Percentiles rank a stretch among this genome's conserved stretches.
phyloP scores from a whole-genome alignment of 805 yeast species.

The Schwanniomyces sp. region DNA sequence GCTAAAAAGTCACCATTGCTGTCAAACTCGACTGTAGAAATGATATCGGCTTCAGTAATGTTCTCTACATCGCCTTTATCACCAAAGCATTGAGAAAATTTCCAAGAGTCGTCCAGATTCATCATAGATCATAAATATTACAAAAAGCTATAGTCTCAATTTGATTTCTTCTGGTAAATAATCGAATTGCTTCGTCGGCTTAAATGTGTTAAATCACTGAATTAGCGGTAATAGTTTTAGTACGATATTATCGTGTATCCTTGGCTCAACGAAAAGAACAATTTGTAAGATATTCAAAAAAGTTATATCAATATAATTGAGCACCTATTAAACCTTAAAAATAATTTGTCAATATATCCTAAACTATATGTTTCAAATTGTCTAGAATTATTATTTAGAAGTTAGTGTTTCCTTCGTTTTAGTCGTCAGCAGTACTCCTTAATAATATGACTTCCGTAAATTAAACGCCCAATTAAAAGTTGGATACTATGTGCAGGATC shows the following conservation, averaged over 20 bases:
- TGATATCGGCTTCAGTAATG: constrained; percentile 95
- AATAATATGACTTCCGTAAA: neutral
- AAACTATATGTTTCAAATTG: neutral
- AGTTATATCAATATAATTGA: neutral
- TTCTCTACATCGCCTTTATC: constrained; percentile 96
- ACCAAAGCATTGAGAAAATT: constrained; percentile 97
- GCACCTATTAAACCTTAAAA: neutral
- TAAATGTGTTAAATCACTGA: neutral
- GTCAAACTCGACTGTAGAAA: constrained; percentile 95
- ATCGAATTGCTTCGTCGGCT: neutral
- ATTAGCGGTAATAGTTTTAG: neutral
- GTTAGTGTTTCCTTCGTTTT: neutral
- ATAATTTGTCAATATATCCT: neutral
- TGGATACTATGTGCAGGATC: constrained; percentile 3
- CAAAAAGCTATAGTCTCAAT: neutral
- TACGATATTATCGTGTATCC: neutral
- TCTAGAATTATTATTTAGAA: neutral
- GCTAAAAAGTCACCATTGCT: constrained; percentile 93
- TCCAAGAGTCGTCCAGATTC: constrained; percentile 50
- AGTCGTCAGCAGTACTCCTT: constrained; percentile 2
- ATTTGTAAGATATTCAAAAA: neutral
- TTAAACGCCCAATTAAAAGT: constrained; percentile 8
- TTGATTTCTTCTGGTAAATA: neutral
- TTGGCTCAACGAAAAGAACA: neutral
- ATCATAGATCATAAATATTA: constrained; percentile 3